Percentiles rank a stretch among this genome's conserved stretches.
phyloP scores from a whole-genome alignment of 805 yeast species.

The Metschnikowia continentalis region DNA sequence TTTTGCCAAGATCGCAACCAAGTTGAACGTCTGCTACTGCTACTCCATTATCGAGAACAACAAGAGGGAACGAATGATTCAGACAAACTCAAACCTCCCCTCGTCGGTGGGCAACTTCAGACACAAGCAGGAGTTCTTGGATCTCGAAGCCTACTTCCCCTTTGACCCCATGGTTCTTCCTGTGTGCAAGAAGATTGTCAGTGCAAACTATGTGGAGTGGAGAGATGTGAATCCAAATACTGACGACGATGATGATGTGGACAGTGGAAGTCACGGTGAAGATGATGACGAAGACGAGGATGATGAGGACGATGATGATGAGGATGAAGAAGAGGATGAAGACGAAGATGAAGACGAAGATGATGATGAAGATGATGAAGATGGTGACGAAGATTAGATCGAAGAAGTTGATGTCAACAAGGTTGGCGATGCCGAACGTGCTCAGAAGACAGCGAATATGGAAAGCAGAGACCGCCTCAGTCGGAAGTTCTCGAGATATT shows the following conservation, averaged over 20 bases:
- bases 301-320: slow-evolving; percentile 15
- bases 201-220: slow-evolving; percentile 71
- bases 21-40: slow-evolving; percentile 87
- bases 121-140: slow-evolving; percentile 77
- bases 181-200: slow-evolving; percentile 50
- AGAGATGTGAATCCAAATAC: slow-evolving; percentile 42
- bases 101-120: slow-evolving; percentile 41
- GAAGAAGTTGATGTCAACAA: slow-evolving; percentile 6
- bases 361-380: slow-evolving; percentile 20
- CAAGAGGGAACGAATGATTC: slow-evolving; percentile 61
- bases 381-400: slow-evolving; percentile 11
- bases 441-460: slow-evolving; percentile 13
- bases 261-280: slow-evolving; percentile 26
- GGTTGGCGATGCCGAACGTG: slow-evolving; percentile 5
- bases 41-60: slow-evolving; percentile 90
- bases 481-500: slow-evolving; percentile 2
- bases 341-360: slow-evolving; percentile 16
- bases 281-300: slow-evolving; percentile 20
- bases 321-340: slow-evolving; percentile 15
- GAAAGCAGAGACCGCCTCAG: slow-evolving; percentile 7
- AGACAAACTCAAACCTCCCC: slow-evolving; percentile 33
- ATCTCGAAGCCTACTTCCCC: slow-evolving; percentile 92
- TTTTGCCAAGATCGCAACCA: slow-evolving; percentile 89
- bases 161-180: slow-evolving; percentile 86
- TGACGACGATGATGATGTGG: slow-evolving; percentile 60